Conservation (phyloP, 306 rosid species). For the Hylodesmum podocarpum region DNA sequence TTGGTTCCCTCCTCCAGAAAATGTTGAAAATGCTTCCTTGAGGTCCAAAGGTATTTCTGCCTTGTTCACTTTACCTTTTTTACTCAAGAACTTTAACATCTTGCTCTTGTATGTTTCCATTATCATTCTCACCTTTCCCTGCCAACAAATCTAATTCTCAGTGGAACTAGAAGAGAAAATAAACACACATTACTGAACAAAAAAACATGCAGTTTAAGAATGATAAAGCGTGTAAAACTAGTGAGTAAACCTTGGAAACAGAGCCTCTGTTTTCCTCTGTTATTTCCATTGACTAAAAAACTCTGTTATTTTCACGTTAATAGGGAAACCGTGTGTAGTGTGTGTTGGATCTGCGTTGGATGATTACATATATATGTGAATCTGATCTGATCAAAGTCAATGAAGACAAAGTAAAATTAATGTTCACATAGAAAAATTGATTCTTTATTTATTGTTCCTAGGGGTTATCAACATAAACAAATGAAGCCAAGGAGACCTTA, state of each 20-base stretch:
- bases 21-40: slow-evolving; percentile 49
- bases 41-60: slow-evolving; percentile 59
- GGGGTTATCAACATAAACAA: neutral
- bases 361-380: neutral
- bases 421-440: neutral
- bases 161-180: neutral
- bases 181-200: neutral
- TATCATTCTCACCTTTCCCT: neutral
- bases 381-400: neutral
- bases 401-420: neutral
- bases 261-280: slow-evolving; percentile 27
- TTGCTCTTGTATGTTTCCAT: slow-evolving; percentile 38
- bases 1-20: slow-evolving; percentile 40
- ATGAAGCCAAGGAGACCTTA: neutral
- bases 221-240: neutral
- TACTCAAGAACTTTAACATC: slow-evolving; percentile 48
- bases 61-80: slow-evolving; percentile 51
- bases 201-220: neutral
- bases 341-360: neutral
- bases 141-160: neutral
- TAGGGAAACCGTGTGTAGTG: neutral
- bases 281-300: slow-evolving; percentile 1
- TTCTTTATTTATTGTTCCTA: neutral
- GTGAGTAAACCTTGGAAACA: slow-evolving; percentile 23
- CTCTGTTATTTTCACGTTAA: neutral